A percentile compares a stretch with the other conserved stretches of the same genome.
Evolutionary conservation across 2,329 filamentous ascomycete genomes (phyloP).

Genomic region (Orbilia javanica): DNA sequence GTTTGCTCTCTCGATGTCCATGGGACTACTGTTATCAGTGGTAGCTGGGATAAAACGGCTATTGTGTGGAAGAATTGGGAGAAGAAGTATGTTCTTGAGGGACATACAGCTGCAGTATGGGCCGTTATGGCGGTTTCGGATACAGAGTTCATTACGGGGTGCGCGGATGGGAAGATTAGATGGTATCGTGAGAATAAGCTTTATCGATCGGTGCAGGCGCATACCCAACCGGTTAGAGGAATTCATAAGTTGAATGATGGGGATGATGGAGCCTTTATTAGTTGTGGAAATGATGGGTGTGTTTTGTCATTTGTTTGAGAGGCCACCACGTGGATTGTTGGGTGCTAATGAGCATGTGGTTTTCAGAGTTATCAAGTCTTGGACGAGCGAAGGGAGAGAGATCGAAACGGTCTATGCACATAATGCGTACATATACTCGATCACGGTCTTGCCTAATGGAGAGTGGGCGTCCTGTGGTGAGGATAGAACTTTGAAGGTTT

Average conservation of each 20-base stretch:
- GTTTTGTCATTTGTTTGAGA: slow-evolving; percentile 12
- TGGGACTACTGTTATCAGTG: slow-evolving; percentile 83
- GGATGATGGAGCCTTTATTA: slow-evolving; percentile 79
- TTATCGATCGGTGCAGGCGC: slow-evolving; percentile 75
- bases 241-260: slow-evolving; percentile 79
- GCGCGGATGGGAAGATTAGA: slow-evolving; percentile 86
- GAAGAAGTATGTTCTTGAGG: slow-evolving; percentile 76
- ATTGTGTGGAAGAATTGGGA: slow-evolving; percentile 93
- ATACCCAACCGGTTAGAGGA: slow-evolving; percentile 87
- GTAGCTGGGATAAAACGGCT: slow-evolving; percentile 87
- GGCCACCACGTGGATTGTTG: not conserved
- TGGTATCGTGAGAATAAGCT: slow-evolving; percentile 80
- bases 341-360: not conserved
- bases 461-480: slow-evolving; percentile 93
- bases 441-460: slow-evolving; percentile 81
- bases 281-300: slow-evolving; percentile 87
- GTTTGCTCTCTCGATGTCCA: slow-evolving; percentile 87
- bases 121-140: slow-evolving; percentile 86
- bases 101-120: slow-evolving; percentile 88
- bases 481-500: slow-evolving; percentile 91
- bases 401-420: slow-evolving; percentile 86
- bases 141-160: slow-evolving; percentile 79
- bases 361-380: slow-evolving; percentile 77
- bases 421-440: slow-evolving; percentile 92
- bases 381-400: slow-evolving; percentile 82